A percentile compares a stretch with the other conserved stretches of the same genome.
Evolutionary conservation across 208 protist genomes (phyloP).

Genomic region (Trypanosomatidae sp.): DNA sequence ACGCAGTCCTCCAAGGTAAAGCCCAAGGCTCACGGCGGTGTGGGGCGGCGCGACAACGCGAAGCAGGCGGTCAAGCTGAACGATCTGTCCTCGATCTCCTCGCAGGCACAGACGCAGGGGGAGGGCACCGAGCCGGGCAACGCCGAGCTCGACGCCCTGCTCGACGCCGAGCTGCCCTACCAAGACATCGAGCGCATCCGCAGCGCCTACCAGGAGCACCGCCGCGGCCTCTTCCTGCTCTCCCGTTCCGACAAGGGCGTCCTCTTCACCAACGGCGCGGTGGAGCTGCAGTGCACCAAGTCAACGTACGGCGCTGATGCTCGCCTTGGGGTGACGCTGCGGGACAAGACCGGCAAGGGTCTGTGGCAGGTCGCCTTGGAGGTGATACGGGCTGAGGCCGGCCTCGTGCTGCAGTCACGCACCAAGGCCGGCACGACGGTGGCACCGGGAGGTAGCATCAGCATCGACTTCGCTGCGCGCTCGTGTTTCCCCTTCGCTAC

Average conservation of each 20-base stretch:
- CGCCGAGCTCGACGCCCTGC: slow-evolving; percentile 61
- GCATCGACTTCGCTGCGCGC: slow-evolving; percentile 69
- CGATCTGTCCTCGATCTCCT: slow-evolving; percentile 95
- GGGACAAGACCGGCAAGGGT: slow-evolving; percentile 20
- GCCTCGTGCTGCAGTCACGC: slow-evolving; percentile 64
- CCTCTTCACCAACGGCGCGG: slow-evolving; percentile 45
- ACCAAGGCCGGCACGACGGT: slow-evolving; percentile 26
- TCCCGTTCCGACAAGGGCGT: slow-evolving; percentile 25
- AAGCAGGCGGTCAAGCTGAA: slow-evolving; percentile 48
- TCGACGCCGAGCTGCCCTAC: slow-evolving; percentile 66
- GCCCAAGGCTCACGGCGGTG: too few species aligned
- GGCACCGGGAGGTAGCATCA: slow-evolving; percentile 20
- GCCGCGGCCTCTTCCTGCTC: slow-evolving; percentile 35
- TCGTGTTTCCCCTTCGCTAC: slow-evolving; percentile 53
- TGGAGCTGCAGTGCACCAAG: slow-evolving; percentile 62
- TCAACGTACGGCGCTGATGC: slow-evolving; percentile 48
- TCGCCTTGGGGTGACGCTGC: slow-evolving; percentile 40
- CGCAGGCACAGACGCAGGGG: too few species aligned
- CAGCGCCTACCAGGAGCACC: slow-evolving; percentile 31
- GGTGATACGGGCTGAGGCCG: slow-evolving; percentile 43
- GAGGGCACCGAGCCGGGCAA: slow-evolving; percentile 63
- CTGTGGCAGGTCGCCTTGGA: slow-evolving; percentile 47
- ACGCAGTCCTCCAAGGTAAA: too few species aligned
- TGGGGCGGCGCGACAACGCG: too few species aligned
- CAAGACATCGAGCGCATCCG: slow-evolving; percentile 36